Evolutionary conservation across 2,329 filamentous ascomycete species (phyloP).

Genomic region (Stromatinia cepivora): DNA sequence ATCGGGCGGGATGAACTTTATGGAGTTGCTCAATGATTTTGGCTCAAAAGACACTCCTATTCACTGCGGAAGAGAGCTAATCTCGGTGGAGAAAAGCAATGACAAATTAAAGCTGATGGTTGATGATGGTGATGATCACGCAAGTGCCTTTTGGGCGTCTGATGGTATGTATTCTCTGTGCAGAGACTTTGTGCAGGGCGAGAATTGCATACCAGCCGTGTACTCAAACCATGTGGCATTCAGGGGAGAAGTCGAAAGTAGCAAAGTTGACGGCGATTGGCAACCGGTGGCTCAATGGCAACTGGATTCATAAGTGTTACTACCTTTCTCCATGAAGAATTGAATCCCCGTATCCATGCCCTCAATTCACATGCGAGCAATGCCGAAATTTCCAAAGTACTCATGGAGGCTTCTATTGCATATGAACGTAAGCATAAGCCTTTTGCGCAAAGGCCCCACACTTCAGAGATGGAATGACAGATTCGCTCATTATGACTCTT

Average conservation of each 20-base stretch:
- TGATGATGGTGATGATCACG: conserved; percentile 23
- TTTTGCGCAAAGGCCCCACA: conserved; percentile 47
- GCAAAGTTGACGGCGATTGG: conserved; percentile 22
- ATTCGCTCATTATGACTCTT: conserved; percentile 25
- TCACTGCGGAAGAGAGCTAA: conserved; percentile 22
- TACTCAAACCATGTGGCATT: conserved; percentile 24
- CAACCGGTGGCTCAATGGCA: conserved; percentile 26
- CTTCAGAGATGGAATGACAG: conserved; percentile 57
- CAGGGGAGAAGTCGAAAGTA: conserved; percentile 15
- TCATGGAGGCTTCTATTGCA: conserved; percentile 18
- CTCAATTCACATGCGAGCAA: conserved; percentile 24
- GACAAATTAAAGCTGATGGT: conserved; percentile 21
- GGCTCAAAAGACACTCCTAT: conserved; percentile 11
- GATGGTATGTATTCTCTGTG: conserved; percentile 28
- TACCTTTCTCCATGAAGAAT: conserved; percentile 24
- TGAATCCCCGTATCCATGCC: conserved; percentile 22
- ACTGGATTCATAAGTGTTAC: conserved; percentile 25
- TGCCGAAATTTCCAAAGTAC: conserved; percentile 19
- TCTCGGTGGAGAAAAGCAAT: conserved; percentile 9
- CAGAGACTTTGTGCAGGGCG: conserved; percentile 24
- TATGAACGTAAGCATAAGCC: conserved; percentile 25
- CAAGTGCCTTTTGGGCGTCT: conserved; percentile 24
- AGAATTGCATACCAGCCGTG: conserved; percentile 19
- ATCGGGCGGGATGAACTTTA: conserved; percentile 22
- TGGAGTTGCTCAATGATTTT: conserved; percentile 23